Percentiles rank a stretch among this genome's conserved stretches.
These are phyloP conservation scores for Metschnikowia borealis DNA, from an alignment of 805 yeast species.

Conservation along the genomic window DNA sequence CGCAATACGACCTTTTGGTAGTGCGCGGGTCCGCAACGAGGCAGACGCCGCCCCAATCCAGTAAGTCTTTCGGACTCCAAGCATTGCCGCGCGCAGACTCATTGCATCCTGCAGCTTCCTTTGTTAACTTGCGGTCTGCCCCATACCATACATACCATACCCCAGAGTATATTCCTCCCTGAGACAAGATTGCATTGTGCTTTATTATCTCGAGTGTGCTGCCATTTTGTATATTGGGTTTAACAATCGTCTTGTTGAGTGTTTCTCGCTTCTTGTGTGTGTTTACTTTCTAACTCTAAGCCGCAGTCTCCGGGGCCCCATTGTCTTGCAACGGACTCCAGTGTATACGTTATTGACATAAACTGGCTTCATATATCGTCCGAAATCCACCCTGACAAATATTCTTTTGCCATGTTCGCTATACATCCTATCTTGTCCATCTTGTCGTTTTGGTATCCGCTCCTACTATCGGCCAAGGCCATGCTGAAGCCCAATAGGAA, in stretches of 20 bases:
- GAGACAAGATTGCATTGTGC: neutral
- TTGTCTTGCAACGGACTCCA: no score
- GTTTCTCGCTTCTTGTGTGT: no score
- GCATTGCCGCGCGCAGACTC: conserved; percentile 2
- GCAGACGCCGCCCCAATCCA: neutral
- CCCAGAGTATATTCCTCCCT: neutral
- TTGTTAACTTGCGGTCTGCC: neutral
- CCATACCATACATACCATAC: neutral
- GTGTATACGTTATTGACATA: neutral
- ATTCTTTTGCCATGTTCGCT: neutral
- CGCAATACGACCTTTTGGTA: neutral
- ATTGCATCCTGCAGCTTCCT: neutral
- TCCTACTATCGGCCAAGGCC: conserved; percentile 11
- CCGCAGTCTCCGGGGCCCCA: no score
- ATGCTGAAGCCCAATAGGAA: conserved; percentile 6
- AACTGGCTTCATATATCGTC: neutral
- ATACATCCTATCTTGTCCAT: conserved; percentile 5
- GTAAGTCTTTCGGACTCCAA: neutral
- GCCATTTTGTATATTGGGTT: neutral
- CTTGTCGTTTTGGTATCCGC: conserved; percentile 14
- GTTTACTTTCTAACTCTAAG: no score
- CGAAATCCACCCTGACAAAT: neutral
- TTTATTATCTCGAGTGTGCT: neutral
- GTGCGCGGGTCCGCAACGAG: neutral
- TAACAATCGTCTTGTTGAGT: neutral